A percentile compares a stretch with the other conserved stretches of the same genome.
These are phyloP conservation scores for Gastrodia elata DNA, from an alignment of 106 monocot genomes.

Conservation along the genomic window DNA sequence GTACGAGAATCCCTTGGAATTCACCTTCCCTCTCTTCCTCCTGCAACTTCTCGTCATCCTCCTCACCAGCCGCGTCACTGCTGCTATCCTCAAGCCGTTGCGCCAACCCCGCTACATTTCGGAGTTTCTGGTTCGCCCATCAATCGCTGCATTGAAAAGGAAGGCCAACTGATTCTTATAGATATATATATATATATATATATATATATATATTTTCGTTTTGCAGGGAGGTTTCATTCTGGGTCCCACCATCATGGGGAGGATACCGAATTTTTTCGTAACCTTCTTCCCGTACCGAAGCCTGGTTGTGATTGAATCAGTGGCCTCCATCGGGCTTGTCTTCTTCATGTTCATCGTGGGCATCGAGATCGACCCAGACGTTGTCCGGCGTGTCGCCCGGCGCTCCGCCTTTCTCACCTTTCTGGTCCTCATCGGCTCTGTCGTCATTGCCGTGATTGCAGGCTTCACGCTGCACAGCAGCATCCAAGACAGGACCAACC, in stretches of 20 bases:
- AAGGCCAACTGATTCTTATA: too few species aligned
- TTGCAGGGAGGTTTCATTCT: slow-evolving; percentile 12
- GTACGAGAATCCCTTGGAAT: slow-evolving; percentile 16
- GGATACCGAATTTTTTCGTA: neutral
- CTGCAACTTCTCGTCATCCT: slow-evolving; percentile 16
- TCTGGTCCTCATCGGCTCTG: slow-evolving; percentile 20
- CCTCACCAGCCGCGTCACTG: slow-evolving; percentile 15
- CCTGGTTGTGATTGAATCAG: slow-evolving; percentile 13
- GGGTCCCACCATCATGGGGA: slow-evolving; percentile 10
- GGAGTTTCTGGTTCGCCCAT: slow-evolving; percentile 16
- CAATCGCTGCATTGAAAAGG: too few species aligned
- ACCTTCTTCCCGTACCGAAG: slow-evolving; percentile 11
- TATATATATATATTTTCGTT: neutral
- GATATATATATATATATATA: too few species aligned
- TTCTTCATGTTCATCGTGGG: slow-evolving; percentile 20
- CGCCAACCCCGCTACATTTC: slow-evolving; percentile 17
- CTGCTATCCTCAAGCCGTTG: slow-evolving; percentile 9
- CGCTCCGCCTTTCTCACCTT: slow-evolving; percentile 1
- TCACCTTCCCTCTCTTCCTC: slow-evolving; percentile 21
- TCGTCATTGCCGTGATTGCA: slow-evolving; percentile 10
- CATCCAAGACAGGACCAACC: neutral
- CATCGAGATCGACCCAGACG: slow-evolving; percentile 12
- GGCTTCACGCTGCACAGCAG: slow-evolving; percentile 16
- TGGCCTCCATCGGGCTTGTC: slow-evolving; percentile 19
- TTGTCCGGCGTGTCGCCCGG: neutral